Base-by-base conservation (phyloP, 2,329 filamentous ascomycete species). In the Hymenoscyphus fraxineus region DNA sequence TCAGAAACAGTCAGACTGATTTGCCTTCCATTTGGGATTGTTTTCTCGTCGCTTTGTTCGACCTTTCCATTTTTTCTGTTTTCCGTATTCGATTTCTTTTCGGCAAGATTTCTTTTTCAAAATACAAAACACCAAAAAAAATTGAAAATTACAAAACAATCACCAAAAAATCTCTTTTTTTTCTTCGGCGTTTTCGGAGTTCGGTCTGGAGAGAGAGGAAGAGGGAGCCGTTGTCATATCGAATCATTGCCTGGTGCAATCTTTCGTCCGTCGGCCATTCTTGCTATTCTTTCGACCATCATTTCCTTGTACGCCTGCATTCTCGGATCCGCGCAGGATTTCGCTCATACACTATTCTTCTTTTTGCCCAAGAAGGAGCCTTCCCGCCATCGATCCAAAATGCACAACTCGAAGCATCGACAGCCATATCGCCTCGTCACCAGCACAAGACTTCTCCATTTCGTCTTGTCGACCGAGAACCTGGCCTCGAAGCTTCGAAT, bases 31-130 rank as follows among this genome's bases (percentile, higher is more conserved):
- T 47, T 27, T 22, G 15, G 16, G 44, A 47, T 47, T 47, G 44
- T 47, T 47, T 47, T 22, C 10, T 19, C 44, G 44, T 19, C 44
- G 9, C 35, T 35, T 35, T 35, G 35, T n/a, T 44, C 44, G 44
- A 19, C 19, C 16, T 19, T 22, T 47, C 44, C 1, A 44, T n/a
- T 47, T 47, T 47, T 47, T 10, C 19, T 22, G 16, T n/a, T 22
- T 44, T 47, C n/a, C 7, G 44, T 47, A 47, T 47, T 35, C n/a
- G 44, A 47, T 47, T 47, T 47, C 44, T 47, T 47, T 47, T 47
- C 44, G 19, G 44, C 44, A 47, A 47, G 44, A 47, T 22, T 47
- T 47, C 44, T 19, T 47, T 27, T 47, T 47, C 44, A 47, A 47
- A n/a, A n/a, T 19, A 47, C n/a, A 47, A 47, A 47, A 47, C n/a